Base-by-base conservation (phyloP, 768 basidiomycete genomes). In the Mycena latifolia region DNA sequence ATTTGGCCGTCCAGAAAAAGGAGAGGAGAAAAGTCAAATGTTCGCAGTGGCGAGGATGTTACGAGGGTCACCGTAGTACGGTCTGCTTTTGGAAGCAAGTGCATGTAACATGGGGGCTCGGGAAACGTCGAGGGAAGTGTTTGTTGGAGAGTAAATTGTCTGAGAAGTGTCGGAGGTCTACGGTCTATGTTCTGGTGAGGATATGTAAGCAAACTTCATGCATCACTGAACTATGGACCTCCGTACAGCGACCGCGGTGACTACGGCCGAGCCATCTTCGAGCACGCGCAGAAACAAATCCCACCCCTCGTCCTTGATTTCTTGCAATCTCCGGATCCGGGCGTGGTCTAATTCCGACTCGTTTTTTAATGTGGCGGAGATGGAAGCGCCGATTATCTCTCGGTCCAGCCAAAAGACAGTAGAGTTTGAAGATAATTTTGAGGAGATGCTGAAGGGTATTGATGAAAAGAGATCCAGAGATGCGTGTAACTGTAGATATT, bases 401-500 rank as follows among this genome's bases (percentile, higher is more conserved):
- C 88, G 84, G 71, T 94, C 90, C 35, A 95, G 78, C 83, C 90
- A 89, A 71, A 92, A 91, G 43, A 93, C 77, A 20, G 80, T 82
- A 6, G 91, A 90, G 43, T 72, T 60, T 20, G 74, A 69, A 31
- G 78, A 72, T 65, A 77, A 76, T 43, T 73, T 69, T 20, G 79
- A 73, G 45, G 77, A 71, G 64, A 81, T 61, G 37, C 79, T 77
- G 65, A 81, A 77, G 60, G 85, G 77, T 18, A 88, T 71, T 37
- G 91, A 87, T n/a, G 89, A 87, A 69, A 84, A 88, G 10, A 89
- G 76, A 73, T 96, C 93, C 51, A 96, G 75, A 3, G 92, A 85
- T 9, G 91, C 87, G 73, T 95, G 94, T 6, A 98, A 85, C 76
- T 97, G 96, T 43, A 98, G 83, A 74, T 88, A 86, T 67, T 89